Base-by-base conservation (phyloP, 306 rosid species). In the Acacia confusa region DNA sequence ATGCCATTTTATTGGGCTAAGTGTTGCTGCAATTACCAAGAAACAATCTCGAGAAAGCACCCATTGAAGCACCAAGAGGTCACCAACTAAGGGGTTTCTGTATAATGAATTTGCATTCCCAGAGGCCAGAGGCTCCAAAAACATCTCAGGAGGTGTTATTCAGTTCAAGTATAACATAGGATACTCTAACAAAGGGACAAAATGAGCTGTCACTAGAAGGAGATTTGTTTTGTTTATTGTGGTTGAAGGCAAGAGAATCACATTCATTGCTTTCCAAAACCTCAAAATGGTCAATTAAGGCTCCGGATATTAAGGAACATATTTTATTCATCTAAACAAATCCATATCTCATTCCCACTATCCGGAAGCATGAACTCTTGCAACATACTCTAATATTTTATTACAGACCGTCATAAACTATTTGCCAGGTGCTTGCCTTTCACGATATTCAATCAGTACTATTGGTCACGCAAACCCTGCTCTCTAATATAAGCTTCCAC, bases 51-150 rank as follows among this genome's bases (percentile, higher is more conserved):
- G 63, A 50, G 55, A 58, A 78, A 77, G 52, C 72, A 41, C 76
- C 52, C 25, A 5, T 72, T 36, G 38, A 65, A 70, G 65, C 63
- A 47, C 73, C 82, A 71, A 68, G 82, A 48, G 83, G 80, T 67
- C 80, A 84, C 38, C 30, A 43, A 1, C 5, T 73, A 69, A 72
- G 83, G 76, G 75, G 75, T 78, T 58, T 17, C 43, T 28, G 12
- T 19, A 53, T 53, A 19, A n/a, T 16, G 79, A 80, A 52, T 60
- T 38, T 58, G 69, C 65, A 77, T 20, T 81, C 70, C 20, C 32
- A 78, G 4, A 81, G 89, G 68, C 20, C 32, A 78, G 4, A 81
- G 89, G 68, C 81, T 81, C 80, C 69, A 68, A 80, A 68, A 64
- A 71, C 55, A 78, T 28, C 66, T 75, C 71, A 81, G 67, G 84